phyloP scores from a whole-genome alignment of 1,284 basidiomycete species.

The Leucoagaricus sp. region DNA sequence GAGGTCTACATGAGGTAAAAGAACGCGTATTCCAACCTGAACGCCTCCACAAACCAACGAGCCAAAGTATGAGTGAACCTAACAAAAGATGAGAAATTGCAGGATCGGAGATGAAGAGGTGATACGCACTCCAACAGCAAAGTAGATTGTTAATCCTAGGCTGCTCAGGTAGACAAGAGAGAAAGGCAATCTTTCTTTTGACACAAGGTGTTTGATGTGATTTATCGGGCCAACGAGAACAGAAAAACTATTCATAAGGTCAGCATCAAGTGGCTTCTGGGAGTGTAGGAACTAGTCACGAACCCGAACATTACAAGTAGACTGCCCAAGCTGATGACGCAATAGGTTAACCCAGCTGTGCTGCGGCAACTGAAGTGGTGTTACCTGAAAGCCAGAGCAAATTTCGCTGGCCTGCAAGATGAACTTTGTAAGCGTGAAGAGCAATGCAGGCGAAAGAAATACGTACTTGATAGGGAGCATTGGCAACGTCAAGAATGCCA shows the following conservation, averaged over 20 bases:
- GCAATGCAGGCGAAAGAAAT: not conserved
- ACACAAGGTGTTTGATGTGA: slow-evolving; percentile 87
- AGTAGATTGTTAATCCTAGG: slow-evolving; percentile 84
- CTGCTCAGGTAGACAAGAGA: slow-evolving; percentile 82
- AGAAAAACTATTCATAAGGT: slow-evolving; percentile 60
- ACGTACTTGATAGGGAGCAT: slow-evolving; percentile 64
- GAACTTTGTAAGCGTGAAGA: not conserved
- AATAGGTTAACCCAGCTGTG: slow-evolving; percentile 3
- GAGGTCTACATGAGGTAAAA: too few species aligned
- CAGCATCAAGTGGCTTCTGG: not conserved
- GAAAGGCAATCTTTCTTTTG: slow-evolving; percentile 87
- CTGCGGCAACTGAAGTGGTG: slow-evolving; percentile 15
- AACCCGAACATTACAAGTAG: slow-evolving; percentile 88
- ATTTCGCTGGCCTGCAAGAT: slow-evolving; percentile 73
- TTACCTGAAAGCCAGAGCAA: slow-evolving; percentile 86
- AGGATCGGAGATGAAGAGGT: slow-evolving; percentile 4
- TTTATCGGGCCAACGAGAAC: slow-evolving; percentile 84
- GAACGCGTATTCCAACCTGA: slow-evolving; percentile 51
- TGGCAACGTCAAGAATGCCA: slow-evolving; percentile 91
- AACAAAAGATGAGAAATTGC: slow-evolving; percentile 12
- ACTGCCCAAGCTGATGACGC: slow-evolving; percentile 65
- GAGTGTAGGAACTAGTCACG: slow-evolving; percentile 30
- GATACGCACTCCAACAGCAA: slow-evolving; percentile 76
- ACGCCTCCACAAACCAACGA: slow-evolving; percentile 80
- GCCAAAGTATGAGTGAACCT: slow-evolving; percentile 83